Evolutionary conservation across 2,329 filamentous ascomycete species (phyloP).

Genomic region (Chrysoporthe puriensis): DNA sequence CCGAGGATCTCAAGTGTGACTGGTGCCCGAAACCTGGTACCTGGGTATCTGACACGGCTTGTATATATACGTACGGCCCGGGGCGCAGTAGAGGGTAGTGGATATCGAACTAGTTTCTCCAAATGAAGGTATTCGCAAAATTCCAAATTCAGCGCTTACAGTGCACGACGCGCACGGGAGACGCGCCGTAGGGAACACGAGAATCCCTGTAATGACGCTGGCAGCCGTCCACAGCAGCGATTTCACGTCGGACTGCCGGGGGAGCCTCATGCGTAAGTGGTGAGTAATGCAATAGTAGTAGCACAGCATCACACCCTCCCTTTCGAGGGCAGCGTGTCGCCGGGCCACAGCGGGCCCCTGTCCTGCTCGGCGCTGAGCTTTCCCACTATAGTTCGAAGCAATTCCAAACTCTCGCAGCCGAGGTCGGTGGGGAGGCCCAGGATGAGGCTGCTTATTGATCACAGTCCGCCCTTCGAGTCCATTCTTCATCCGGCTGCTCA

Average conservation of each 20-base stretch:
- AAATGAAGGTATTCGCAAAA: not conserved
- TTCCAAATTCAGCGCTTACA: not conserved
- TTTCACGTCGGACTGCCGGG: too few species aligned
- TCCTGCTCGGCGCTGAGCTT: not conserved
- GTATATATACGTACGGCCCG: not conserved
- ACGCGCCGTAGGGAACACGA: conserved; percentile 19
- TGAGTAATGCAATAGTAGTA: too few species aligned
- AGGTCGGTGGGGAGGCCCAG: not conserved
- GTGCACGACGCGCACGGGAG: conserved; percentile 1
- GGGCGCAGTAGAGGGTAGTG: not conserved
- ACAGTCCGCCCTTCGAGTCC: conserved; percentile 3
- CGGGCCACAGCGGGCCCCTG: not conserved
- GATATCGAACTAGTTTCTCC: not conserved
- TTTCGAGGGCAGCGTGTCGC: not conserved
- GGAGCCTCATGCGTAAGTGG: too few species aligned
- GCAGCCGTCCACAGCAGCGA: not conserved
- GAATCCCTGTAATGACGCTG: conserved; percentile 24
- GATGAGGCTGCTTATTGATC: conserved; percentile 23
- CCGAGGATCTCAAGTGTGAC: not conserved
- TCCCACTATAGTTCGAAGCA: not conserved
- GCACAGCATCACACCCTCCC: too few species aligned
- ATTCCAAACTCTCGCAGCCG: not conserved
- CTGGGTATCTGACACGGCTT: too few species aligned
- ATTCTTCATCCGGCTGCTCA: conserved; percentile 9
- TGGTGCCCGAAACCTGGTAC: not conserved